phyloP scores from a whole-genome alignment of 352 stramenopile genomes.

The Globisporangium cystogenes region DNA sequence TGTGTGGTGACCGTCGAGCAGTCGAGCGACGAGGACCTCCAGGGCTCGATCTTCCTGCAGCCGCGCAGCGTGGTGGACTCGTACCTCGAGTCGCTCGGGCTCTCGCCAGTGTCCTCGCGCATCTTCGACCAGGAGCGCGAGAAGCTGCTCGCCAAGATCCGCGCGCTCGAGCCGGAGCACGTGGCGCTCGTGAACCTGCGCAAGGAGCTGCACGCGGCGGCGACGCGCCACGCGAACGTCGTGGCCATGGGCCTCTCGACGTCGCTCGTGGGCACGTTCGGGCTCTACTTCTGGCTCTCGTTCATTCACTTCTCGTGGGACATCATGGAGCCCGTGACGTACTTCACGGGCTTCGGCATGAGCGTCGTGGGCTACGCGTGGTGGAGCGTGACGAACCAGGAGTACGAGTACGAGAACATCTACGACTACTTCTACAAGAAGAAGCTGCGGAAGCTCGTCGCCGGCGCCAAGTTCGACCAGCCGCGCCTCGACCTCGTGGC shows the following conservation, averaged over 20 bases:
- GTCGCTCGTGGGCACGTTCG: constrained; percentile 67
- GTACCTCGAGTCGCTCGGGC: constrained; percentile 70
- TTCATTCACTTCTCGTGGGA: constrained; percentile 89
- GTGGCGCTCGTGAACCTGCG: constrained; percentile 56
- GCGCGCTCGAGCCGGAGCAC: constrained; percentile 61
- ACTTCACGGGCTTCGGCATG: constrained; percentile 82
- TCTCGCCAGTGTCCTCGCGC: constrained; percentile 61
- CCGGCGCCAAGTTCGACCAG: constrained; percentile 54
- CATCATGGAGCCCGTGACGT: constrained; percentile 89
- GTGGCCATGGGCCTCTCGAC: constrained; percentile 52
- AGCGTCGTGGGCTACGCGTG: constrained; percentile 73
- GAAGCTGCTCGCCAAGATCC: constrained; percentile 58
- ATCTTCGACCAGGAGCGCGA: constrained; percentile 66
- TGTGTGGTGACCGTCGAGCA: constrained; percentile 2
- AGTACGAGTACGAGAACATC: constrained; percentile 88
- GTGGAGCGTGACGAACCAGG: constrained; percentile 82
- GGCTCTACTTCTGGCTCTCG: constrained; percentile 84
- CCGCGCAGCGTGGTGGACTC: constrained; percentile 73
- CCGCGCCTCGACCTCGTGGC: constrained; percentile 35
- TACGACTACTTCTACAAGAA: constrained; percentile 83
- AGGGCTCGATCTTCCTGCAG: constrained; percentile 75
- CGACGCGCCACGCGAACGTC: constrained; percentile 51
- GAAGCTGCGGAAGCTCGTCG: constrained; percentile 48
- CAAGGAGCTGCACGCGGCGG: constrained; percentile 51
- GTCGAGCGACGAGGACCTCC: constrained; percentile 63